phyloP scores from a whole-genome alignment of 352 stramenopile genomes.

The Elongisporangium prolatum region DNA sequence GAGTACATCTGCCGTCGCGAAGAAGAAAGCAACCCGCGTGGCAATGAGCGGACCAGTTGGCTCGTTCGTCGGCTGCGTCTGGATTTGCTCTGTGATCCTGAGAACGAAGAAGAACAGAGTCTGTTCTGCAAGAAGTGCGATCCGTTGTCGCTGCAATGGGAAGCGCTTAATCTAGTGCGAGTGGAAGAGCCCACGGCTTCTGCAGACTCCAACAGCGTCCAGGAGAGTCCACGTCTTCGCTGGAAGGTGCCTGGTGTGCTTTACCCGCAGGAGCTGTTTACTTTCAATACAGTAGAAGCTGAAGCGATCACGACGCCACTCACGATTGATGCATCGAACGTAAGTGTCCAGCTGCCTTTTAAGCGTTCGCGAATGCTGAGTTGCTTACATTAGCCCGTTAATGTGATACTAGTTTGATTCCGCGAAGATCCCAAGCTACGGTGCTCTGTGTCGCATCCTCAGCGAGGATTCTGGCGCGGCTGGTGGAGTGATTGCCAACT shows the following conservation, averaged over 20 bases:
- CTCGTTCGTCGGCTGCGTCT: constrained; percentile 64
- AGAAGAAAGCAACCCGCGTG: constrained; percentile 54
- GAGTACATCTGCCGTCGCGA: constrained; percentile 67
- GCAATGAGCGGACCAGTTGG: constrained; percentile 44
- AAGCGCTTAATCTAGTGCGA: constrained; percentile 48
- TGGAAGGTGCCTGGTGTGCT: constrained; percentile 49
- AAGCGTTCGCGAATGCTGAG: not conserved
- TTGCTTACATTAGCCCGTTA: not conserved
- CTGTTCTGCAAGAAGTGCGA: constrained; percentile 62
- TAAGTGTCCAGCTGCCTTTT: constrained; percentile 13
- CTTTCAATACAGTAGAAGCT: constrained; percentile 28
- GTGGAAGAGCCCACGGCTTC: constrained; percentile 6
- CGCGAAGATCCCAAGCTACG: constrained; percentile 65
- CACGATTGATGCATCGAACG: constrained; percentile 43
- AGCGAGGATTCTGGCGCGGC: constrained; percentile 65
- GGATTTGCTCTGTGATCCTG: constrained; percentile 58
- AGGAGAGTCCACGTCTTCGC: constrained; percentile 27
- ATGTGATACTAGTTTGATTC: constrained; percentile 31
- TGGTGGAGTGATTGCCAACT: constrained; percentile 52
- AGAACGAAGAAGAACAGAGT: constrained; percentile 47
- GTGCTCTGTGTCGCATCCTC: constrained; percentile 62
- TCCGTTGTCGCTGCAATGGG: constrained; percentile 47
- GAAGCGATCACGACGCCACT: constrained; percentile 35
- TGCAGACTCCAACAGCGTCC: constrained; percentile 8
- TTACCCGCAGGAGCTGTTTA: constrained; percentile 55